Base-by-base conservation (phyloP, 116 monocot genomes). In the Trichopus zeylanicus region DNA sequence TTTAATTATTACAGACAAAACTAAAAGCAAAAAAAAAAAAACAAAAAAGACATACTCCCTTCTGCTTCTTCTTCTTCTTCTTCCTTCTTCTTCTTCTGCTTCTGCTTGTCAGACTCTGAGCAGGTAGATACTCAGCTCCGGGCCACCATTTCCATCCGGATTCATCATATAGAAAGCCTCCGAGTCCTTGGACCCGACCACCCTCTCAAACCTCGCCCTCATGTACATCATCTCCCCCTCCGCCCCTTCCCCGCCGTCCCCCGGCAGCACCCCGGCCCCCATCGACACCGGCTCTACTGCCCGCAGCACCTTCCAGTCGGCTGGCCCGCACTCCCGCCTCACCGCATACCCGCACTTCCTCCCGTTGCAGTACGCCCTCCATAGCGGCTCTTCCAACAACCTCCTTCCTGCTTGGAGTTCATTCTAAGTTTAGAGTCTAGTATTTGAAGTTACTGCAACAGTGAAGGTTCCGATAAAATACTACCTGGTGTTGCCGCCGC, bases 261-360 rank as follows among this genome's bases (percentile, higher is more conserved):
- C 70, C 7, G 79, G 79, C 59, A 84, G 69, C 24, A 84, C 79
- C 0, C 84, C 84, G 19, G 73, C 84, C 18, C 84, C 79, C 56
- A 75, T 75, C 3, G 79, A 69, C 63, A 79, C 79, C 26, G 63
- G 57, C 69, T 70, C 71, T 27, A 84, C 56, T n/a, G 72, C 51
- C 38, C 42, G 48, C 63, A 84, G 57, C 11, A 69, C 76, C 53
- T 47, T 63, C 53, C 57, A 55, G 55, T 84, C 79, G 19, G 35
- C 72, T 9, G 65, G 52, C 11, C 68, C 63, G 34, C 64, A 64
- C 12, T 84, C 69, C 4, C 73, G 51, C 68, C 73, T 39, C 16
- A 69, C 48, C 24, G 72, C 84, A 49, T 62, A 72, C 11, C 79
- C 84, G 63, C 61, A 59, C 59, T 53, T 66, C 62, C 51, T 69